phyloP scores from a whole-genome alignment of 2,329 filamentous ascomycete genomes.

The Ophiobolus disseminans region DNA sequence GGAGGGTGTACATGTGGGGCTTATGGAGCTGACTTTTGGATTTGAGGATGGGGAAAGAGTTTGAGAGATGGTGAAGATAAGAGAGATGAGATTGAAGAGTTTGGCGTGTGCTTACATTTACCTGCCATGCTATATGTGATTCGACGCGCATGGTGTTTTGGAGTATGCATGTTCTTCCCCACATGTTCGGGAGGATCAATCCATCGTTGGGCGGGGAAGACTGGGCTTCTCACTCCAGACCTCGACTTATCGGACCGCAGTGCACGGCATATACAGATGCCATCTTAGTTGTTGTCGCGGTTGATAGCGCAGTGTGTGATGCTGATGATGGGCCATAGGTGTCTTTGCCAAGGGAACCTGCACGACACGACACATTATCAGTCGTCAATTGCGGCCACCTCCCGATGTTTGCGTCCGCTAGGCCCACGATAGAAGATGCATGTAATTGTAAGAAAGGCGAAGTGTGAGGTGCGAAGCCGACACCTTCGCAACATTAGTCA shows the following conservation, averaged over 20 bases:
- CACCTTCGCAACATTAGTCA: not conserved
- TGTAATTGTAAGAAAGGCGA: too few species aligned
- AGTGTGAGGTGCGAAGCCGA: not conserved
- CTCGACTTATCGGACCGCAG: not conserved
- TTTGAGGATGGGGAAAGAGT: not conserved
- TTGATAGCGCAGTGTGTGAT: too few species aligned
- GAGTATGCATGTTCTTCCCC: constrained; percentile 14
- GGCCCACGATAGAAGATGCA: too few species aligned
- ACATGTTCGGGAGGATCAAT: constrained; percentile 15
- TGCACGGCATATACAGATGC: too few species aligned
- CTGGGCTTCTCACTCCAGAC: not conserved
- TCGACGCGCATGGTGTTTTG: constrained; percentile 1
- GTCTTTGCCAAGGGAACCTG: too few species aligned
- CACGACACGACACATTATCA: too few species aligned
- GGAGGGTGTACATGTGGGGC: constrained; percentile 30
- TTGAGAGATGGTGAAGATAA: not conserved
- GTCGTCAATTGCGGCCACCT: too few species aligned
- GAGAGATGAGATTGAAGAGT: not conserved
- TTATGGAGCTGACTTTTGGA: not conserved
- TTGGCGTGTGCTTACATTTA: constrained; percentile 5
- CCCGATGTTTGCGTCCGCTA: too few species aligned
- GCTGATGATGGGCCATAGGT: too few species aligned
- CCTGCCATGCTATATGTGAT: not conserved
- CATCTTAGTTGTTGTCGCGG: too few species aligned
- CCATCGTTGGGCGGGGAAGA: constrained; percentile 18